These are phyloP conservation scores for Yamadazyma taylorii DNA, from an alignment of 1,139 yeast genomes.

Conservation along the genomic window DNA sequence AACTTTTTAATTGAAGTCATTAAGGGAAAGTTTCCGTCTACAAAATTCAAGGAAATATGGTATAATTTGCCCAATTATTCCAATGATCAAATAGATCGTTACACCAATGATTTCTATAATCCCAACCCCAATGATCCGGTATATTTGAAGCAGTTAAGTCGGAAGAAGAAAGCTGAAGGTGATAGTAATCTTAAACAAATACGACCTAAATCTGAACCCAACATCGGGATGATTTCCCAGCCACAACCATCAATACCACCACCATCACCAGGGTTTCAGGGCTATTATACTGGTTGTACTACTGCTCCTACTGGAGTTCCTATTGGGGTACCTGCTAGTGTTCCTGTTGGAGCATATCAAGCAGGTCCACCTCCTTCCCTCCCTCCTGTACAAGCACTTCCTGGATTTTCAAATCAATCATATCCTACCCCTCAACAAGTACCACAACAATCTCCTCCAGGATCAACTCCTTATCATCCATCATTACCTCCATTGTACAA, in stretches of 20 bases:
- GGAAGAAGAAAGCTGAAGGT: slow-evolving; percentile 9
- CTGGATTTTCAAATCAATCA: neutral
- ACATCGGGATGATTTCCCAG: too few species aligned
- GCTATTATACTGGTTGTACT: too few species aligned
- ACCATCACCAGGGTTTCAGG: too few species aligned
- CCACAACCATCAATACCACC: too few species aligned
- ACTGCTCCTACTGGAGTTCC: too few species aligned
- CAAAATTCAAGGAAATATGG: slow-evolving; percentile 20
- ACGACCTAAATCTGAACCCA: too few species aligned
- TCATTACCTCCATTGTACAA: slow-evolving; percentile 7
- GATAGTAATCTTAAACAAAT: too few species aligned
- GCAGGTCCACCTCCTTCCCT: neutral
- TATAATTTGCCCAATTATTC: slow-evolving; percentile 23
- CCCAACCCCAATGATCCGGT: slow-evolving; percentile 26
- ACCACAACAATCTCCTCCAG: neutral
- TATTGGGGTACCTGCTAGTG: too few species aligned
- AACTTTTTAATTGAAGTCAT: slow-evolving; percentile 16
- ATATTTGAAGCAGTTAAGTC: slow-evolving; percentile 16
- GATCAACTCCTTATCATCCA: neutral
- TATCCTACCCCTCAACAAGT: neutral
- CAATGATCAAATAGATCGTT: slow-evolving; percentile 24
- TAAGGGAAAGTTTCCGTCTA: slow-evolving; percentile 3
- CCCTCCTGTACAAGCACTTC: neutral
- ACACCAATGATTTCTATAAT: slow-evolving; percentile 17
- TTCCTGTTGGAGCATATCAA: too few species aligned